Evolutionary conservation across 2,329 filamentous ascomycete genomes (phyloP).

Genomic region (Neonectria coccinea): DNA sequence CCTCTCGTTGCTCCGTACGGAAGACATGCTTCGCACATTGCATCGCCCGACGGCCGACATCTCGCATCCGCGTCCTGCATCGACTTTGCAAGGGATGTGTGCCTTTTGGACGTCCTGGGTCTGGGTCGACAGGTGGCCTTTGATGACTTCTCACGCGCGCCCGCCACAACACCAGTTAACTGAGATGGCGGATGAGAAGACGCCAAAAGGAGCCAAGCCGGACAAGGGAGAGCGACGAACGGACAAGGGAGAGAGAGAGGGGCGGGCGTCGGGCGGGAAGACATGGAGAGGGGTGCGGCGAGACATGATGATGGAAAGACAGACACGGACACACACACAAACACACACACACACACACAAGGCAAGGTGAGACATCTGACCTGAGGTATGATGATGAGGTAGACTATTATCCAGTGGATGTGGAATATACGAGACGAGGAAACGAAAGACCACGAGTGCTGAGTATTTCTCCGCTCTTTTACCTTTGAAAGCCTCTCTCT

Average conservation of each 20-base stretch:
- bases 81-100: constrained; percentile 6
- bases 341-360: constrained; percentile 1
- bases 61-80: constrained; percentile 22
- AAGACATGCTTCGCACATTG: constrained; percentile 1
- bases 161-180: constrained; percentile 19
- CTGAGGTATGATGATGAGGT: neutral
- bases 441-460: constrained; percentile 3
- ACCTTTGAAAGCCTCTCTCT: constrained; percentile 5
- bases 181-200: neutral
- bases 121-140: neutral
- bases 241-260: constrained; percentile 14
- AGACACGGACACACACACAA: neutral
- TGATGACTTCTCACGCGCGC: constrained; percentile 16
- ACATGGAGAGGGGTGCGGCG: constrained; percentile 5
- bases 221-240: constrained; percentile 25
- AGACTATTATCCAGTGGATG: too few relatives aligned
- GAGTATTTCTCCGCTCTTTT: neutral
- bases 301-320: constrained; percentile 27
- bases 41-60: constrained; percentile 13
- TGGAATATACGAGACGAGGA: constrained; percentile 22
- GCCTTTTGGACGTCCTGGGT: neutral
- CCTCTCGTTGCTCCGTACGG: neutral
- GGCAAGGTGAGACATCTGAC: neutral
- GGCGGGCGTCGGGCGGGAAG: constrained; percentile 9
- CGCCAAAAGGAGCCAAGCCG: constrained; percentile 1